A percentile compares a stretch with the other conserved stretches of the same genome.
These are phyloP conservation scores for Suillus americanus DNA, from an alignment of 768 basidiomycete genomes.

Conservation along the genomic window DNA sequence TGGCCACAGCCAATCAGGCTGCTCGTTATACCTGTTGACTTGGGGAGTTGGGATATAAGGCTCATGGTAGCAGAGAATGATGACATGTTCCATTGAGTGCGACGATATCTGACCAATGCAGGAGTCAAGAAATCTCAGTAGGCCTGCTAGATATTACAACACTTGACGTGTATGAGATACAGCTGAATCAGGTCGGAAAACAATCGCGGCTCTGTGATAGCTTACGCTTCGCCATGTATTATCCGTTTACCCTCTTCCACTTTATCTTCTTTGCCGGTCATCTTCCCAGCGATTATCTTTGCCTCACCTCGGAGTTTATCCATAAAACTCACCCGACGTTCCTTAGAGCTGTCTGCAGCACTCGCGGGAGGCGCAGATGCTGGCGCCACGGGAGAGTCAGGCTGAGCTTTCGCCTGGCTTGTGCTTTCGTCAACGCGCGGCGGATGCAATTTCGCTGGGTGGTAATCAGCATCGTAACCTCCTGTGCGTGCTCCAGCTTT, in stretches of 20 bases:
- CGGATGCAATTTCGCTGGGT: conserved; percentile 30
- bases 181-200: no score
- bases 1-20: background rate
- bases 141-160: background rate
- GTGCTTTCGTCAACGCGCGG: conserved; percentile 20
- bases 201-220: background rate
- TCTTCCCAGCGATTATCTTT: conserved; percentile 30
- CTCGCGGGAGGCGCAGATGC: background rate
- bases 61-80: background rate
- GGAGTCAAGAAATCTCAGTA: background rate
- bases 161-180: background rate
- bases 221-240: conserved; percentile 25
- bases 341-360: conserved; percentile 1
- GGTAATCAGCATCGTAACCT: conserved; percentile 22
- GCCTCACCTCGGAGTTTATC: conserved; percentile 34
- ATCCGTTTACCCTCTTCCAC: conserved; percentile 29
- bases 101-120: background rate
- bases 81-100: background rate
- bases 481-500: background rate
- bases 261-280: conserved; percentile 28
- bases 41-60: background rate
- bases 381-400: background rate
- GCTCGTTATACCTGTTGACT: background rate
- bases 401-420: conserved; percentile 11
- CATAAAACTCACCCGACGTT: conserved; percentile 25